A percentile compares a stretch with the other conserved stretches of the same genome.
Conservation (phyloP, 2,329 filamentous ascomycete genomes). For the Aspergillus bombycis region DNA sequence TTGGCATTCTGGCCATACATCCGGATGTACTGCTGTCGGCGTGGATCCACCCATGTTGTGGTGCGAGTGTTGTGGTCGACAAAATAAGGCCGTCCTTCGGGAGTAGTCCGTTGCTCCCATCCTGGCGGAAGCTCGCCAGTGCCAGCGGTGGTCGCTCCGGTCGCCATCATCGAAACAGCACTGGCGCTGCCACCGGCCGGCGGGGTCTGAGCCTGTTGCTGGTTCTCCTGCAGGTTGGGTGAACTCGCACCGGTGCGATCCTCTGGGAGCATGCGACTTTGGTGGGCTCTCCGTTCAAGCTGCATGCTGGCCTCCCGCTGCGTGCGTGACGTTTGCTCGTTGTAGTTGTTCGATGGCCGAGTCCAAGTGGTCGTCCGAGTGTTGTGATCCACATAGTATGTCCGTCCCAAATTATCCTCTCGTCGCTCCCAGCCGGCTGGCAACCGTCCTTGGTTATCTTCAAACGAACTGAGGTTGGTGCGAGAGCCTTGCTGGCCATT, state of each 20-base stretch:
- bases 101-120: conserved; percentile 95
- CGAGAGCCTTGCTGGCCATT: conserved; percentile 45
- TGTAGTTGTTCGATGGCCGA: conserved; percentile 77
- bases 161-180: conserved; percentile 86
- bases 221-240: conserved; percentile 67
- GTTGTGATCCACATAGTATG: conserved; percentile 98
- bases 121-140: conserved; percentile 92
- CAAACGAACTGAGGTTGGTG: conserved; percentile 82
- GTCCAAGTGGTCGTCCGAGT: conserved; percentile 97
- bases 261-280: conserved; percentile 93
- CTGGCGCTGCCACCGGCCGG: conserved; percentile 53
- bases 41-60: conserved; percentile 97
- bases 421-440: conserved; percentile 94
- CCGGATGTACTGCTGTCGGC: conserved; percentile 95
- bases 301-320: conserved; percentile 90
- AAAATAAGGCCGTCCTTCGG: conserved; percentile 93
- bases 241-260: conserved; percentile 93
- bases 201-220: conserved; percentile 47
- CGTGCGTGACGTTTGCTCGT: conserved; percentile 72
- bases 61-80: conserved; percentile 98
- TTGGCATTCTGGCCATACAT: conserved; percentile 92
- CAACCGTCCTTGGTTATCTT: conserved; percentile 90
- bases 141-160: conserved; percentile 89
- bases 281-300: conserved; percentile 88
- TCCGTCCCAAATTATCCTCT: conserved; percentile 91